Percentiles rank a stretch among this genome's conserved stretches.
These are phyloP conservation scores for Penicillium canescens DNA, from an alignment of 495 filamentous ascomycete genomes.

Conservation along the genomic window DNA sequence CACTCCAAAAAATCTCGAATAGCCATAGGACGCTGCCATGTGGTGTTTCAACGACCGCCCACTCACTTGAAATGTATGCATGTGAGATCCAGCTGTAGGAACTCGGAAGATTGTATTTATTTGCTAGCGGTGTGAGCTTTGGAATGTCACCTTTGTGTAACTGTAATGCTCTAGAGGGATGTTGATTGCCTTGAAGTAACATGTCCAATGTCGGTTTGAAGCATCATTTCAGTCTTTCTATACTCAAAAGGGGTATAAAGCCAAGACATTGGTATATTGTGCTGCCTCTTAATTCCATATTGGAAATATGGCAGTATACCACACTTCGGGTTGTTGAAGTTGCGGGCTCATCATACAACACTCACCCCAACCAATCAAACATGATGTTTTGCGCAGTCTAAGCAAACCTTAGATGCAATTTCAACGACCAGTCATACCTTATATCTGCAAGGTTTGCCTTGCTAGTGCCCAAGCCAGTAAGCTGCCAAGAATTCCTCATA, in stretches of 20 bases:
- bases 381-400: not conserved
- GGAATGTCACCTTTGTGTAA: not conserved
- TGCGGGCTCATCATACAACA: not conserved
- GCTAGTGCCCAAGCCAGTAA: not conserved
- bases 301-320: too few relatives aligned
- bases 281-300: too few relatives aligned
- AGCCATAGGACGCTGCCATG: constrained; percentile 2
- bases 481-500: constrained; percentile 1
- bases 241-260: too few relatives aligned
- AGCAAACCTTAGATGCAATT: not conserved
- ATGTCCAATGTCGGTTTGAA: too few relatives aligned
- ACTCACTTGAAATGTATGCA: constrained; percentile 1
- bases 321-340: not conserved
- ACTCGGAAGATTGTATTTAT: constrained; percentile 6
- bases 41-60: not conserved
- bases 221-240: too few relatives aligned
- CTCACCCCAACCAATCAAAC: not conserved
- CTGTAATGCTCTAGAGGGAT: not conserved
- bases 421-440: not conserved
- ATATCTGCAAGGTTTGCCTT: not conserved
- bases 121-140: constrained; percentile 1
- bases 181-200: too few relatives aligned
- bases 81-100: constrained; percentile 8
- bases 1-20: not conserved
- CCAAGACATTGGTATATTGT: too few relatives aligned